These are phyloP conservation scores for Lanmaoa pseudosensibilis DNA, from an alignment of 768 basidiomycete genomes.

Conservation along the genomic window DNA sequence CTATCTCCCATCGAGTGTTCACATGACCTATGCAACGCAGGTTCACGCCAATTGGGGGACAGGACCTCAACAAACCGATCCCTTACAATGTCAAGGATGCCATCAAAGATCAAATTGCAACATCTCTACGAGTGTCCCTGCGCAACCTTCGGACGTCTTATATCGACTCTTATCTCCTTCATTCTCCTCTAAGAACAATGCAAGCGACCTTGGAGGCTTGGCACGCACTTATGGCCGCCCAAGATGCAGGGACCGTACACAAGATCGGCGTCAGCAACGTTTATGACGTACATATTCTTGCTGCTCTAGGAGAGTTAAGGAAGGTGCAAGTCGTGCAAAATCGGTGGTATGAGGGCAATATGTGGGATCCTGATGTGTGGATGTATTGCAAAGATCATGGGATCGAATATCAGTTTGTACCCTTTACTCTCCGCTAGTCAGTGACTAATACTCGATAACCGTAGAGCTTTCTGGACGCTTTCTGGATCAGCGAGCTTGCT, in stretches of 20 bases:
- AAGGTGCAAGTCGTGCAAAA: conserved; percentile 79
- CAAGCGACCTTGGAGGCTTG: conserved; percentile 70
- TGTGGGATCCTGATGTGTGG: conserved; percentile 68
- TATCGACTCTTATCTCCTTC: conserved; percentile 77
- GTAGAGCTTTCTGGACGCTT: conserved; percentile 85
- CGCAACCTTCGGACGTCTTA: conserved; percentile 69
- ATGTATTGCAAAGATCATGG: conserved; percentile 60
- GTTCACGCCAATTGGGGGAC: conserved; percentile 72
- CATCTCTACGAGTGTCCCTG: conserved; percentile 66
- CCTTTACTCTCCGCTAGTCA: neutral
- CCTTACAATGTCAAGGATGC: conserved; percentile 63
- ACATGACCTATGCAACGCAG: conserved; percentile 36
- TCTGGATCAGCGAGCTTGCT: conserved; percentile 72
- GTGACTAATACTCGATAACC: neutral
- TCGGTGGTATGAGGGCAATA: conserved; percentile 81
- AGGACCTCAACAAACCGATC: conserved; percentile 66
- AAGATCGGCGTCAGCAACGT: conserved; percentile 77
- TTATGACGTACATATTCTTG: conserved; percentile 61
- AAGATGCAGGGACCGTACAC: conserved; percentile 62
- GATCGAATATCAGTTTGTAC: conserved; percentile 69
- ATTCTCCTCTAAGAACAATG: conserved; percentile 64
- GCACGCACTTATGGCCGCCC: conserved; percentile 56
- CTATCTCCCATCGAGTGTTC: neutral
- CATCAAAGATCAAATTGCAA: conserved; percentile 57
- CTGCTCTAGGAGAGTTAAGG: conserved; percentile 50